Percentiles rank a stretch among this genome's conserved stretches.
These are phyloP conservation scores for Salicornia ramosissima DNA, from an alignment of 148 eudicot species.

Conservation along the genomic window DNA sequence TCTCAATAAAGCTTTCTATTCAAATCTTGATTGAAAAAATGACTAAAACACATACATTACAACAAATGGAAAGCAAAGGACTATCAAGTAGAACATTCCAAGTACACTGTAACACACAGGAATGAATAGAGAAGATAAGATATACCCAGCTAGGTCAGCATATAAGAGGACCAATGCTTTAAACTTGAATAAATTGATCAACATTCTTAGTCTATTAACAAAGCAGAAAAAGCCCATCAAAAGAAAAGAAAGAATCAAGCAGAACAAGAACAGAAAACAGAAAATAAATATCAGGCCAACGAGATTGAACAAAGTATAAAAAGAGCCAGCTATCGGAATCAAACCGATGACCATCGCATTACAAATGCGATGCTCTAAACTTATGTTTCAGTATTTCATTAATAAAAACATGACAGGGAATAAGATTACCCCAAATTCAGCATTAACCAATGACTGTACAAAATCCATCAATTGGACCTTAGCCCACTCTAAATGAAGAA, in stretches of 20 bases:
- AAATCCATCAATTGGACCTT: slow-evolving; percentile 88
- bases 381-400: not conserved
- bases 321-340: not conserved
- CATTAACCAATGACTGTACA: slow-evolving; percentile 58
- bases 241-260: too few relatives aligned
- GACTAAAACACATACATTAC: not conserved
- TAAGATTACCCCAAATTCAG: slow-evolving; percentile 82
- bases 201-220: not conserved
- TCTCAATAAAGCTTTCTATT: not conserved
- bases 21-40: not conserved
- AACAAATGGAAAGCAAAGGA: not conserved
- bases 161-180: not conserved
- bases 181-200: not conserved
- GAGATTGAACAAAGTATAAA: too few relatives aligned
- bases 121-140: not conserved
- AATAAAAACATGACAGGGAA: slow-evolving; percentile 2
- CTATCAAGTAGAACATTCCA: not conserved
- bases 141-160: not conserved
- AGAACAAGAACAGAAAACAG: not conserved
- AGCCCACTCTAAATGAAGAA: slow-evolving; percentile 55
- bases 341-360: too few relatives aligned
- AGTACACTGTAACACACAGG: not conserved
- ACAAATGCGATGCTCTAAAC: too few relatives aligned
- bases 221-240: not conserved
- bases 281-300: not conserved